These are phyloP conservation scores for Geotrichum cucujoidarum DNA, from an alignment of 1,139 yeast genomes.

Conservation along the genomic window DNA sequence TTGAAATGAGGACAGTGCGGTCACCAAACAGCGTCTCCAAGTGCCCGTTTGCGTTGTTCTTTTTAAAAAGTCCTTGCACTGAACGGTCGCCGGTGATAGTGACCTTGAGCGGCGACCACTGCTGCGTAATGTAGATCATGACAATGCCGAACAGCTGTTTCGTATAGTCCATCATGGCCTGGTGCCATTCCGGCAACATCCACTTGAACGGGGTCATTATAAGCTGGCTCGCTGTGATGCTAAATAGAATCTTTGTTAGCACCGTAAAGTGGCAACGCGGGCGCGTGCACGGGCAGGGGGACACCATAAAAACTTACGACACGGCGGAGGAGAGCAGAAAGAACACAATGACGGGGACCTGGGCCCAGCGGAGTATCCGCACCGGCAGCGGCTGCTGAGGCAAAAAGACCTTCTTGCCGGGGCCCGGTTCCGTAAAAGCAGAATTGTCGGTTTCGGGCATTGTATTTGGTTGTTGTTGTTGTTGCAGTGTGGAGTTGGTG, in stretches of 20 bases:
- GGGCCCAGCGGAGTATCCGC: slow-evolving; percentile 7
- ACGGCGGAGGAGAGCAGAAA: slow-evolving; percentile 6
- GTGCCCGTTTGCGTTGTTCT: slow-evolving; percentile 25
- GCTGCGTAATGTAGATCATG: slow-evolving; percentile 33
- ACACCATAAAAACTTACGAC: slow-evolving; percentile 15
- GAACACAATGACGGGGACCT: slow-evolving; percentile 7
- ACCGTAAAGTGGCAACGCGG: not conserved
- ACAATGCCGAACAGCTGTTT: slow-evolving; percentile 38
- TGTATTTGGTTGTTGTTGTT: too few relatives aligned
- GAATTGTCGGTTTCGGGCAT: not conserved
- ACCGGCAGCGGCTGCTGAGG: not conserved
- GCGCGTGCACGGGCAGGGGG: not conserved
- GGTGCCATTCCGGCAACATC: slow-evolving; percentile 27
- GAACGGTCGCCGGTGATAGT: slow-evolving; percentile 35
- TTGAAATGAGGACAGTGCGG: slow-evolving; percentile 62
- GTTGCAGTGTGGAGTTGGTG: too few relatives aligned
- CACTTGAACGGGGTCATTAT: slow-evolving; percentile 32
- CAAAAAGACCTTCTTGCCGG: not conserved
- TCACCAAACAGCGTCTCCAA: slow-evolving; percentile 33
- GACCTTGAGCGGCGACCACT: slow-evolving; percentile 35
- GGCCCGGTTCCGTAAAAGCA: not conserved
- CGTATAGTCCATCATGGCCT: slow-evolving; percentile 36
- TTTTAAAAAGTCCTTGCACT: slow-evolving; percentile 29
- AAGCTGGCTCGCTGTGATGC: slow-evolving; percentile 28
- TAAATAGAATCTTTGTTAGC: slow-evolving; percentile 1